These are phyloP conservation scores for Trichoderma citrinoviride DNA, from an alignment of 2,329 filamentous ascomycete species.

Conservation along the genomic window DNA sequence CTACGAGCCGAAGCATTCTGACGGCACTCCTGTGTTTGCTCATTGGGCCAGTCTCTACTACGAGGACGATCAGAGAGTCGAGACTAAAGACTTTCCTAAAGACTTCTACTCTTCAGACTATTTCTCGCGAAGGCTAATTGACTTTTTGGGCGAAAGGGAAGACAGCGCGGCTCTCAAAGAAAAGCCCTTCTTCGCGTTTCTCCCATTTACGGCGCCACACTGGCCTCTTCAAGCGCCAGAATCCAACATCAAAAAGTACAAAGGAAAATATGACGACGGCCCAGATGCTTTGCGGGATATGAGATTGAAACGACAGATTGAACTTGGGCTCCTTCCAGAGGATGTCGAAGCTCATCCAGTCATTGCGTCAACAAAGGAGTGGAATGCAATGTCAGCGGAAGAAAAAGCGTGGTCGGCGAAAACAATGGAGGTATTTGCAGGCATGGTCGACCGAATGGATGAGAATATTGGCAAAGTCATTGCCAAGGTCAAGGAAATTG, in stretches of 20 bases:
- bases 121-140: neutral
- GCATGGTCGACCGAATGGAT: slow-evolving; percentile 63
- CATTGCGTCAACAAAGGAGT: slow-evolving; percentile 45
- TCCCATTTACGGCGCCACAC: slow-evolving; percentile 61
- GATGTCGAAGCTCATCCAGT: slow-evolving; percentile 52
- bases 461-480: slow-evolving; percentile 58
- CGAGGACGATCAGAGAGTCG: slow-evolving; percentile 6
- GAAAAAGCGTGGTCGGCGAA: slow-evolving; percentile 48
- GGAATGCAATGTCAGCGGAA: slow-evolving; percentile 46
- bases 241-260: slow-evolving; percentile 55
- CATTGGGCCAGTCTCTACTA: slow-evolving; percentile 16
- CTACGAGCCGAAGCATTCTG: slow-evolving; percentile 7
- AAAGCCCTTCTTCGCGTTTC: slow-evolving; percentile 57
- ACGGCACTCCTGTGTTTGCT: slow-evolving; percentile 5
- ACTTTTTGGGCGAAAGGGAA: slow-evolving; percentile 5
- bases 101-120: slow-evolving; percentile 12
- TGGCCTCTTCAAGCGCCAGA: slow-evolving; percentile 61
- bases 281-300: slow-evolving; percentile 54
- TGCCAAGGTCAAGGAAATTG: slow-evolving; percentile 52
- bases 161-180: slow-evolving; percentile 34
- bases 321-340: slow-evolving; percentile 52
- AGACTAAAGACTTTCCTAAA: slow-evolving; percentile 8
- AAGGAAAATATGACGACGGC: slow-evolving; percentile 59
- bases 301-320: slow-evolving; percentile 53
- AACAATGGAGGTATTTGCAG: slow-evolving; percentile 62